Conservation (phyloP, 2,329 filamentous ascomycete species). For the Paraphoma chrysanthemicola region DNA sequence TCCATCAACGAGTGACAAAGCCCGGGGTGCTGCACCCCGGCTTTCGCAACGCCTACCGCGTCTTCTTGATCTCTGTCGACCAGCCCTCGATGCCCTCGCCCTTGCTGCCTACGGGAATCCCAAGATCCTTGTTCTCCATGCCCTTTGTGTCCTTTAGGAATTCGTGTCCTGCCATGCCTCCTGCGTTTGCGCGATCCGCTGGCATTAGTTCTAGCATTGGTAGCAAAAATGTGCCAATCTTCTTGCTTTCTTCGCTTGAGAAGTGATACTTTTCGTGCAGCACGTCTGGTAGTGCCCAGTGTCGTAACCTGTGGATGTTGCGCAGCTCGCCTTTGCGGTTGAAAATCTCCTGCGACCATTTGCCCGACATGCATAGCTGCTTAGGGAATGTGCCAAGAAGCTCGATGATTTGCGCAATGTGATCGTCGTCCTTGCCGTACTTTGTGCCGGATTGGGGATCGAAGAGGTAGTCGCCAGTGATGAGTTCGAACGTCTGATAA, state of each 20-base stretch:
- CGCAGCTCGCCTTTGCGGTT: constrained; percentile 96
- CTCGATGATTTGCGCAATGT: constrained; percentile 99
- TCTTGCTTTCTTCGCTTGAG: constrained; percentile 78
- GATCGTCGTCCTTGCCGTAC: constrained; percentile 99
- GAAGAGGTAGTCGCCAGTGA: constrained; percentile 98
- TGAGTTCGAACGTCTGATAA: constrained; percentile 89
- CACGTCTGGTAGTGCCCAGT: constrained; percentile 94
- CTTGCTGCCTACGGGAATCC: constrained; percentile 77
- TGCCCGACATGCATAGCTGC: constrained; percentile 86
- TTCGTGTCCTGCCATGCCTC: constrained; percentile 86
- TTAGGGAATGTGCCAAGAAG: constrained; percentile 93
- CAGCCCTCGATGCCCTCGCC: constrained; percentile 96
- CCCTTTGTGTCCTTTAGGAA: constrained; percentile 87
- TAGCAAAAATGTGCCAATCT: constrained; percentile 80
- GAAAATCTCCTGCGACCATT: constrained; percentile 99
- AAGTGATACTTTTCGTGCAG: constrained; percentile 98
- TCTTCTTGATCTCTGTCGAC: constrained; percentile 81
- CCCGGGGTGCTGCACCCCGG: too few species aligned
- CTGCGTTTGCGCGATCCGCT: constrained; percentile 89
- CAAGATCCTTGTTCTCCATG: constrained; percentile 81
- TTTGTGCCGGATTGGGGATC: constrained; percentile 98
- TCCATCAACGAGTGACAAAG: constrained; percentile 4
- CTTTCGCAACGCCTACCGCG: too few species aligned
- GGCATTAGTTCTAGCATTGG: constrained; percentile 93
- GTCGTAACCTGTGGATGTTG: constrained; percentile 94